Percentiles rank a stretch among this genome's conserved stretches.
These are phyloP conservation scores for Phytomonas sp. DNA, from an alignment of 208 protist genomes.

Conservation along the genomic window DNA sequence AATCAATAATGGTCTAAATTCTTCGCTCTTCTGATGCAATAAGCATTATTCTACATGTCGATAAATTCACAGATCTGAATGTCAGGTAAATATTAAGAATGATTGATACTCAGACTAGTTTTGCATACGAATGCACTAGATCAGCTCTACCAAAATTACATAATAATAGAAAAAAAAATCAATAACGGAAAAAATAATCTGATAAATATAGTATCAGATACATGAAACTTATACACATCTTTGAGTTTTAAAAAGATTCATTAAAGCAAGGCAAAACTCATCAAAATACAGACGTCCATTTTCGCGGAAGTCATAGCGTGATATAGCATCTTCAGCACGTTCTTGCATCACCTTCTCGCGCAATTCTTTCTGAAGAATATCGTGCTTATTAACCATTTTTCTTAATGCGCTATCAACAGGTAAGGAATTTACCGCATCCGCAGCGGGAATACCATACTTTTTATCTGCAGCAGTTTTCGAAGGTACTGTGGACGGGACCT, in stretches of 20 bases:
- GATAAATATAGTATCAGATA: not conserved
- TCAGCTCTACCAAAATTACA: no score
- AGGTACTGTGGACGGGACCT: no score
- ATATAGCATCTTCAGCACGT: conserved; percentile 16
- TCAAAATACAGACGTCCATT: conserved; percentile 38
- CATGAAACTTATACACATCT: conserved; percentile 5
- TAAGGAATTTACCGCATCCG: no score
- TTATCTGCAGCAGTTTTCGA: no score
- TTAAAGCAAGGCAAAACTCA: conserved; percentile 59
- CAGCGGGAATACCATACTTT: no score
- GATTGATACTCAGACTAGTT: no score
- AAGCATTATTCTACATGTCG: no score
- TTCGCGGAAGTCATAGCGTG: conserved; percentile 33
- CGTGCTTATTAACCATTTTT: conserved; percentile 1
- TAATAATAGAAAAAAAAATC: no score
- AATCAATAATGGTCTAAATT: no score
- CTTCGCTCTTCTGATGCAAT: no score
- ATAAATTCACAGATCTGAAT: not conserved
- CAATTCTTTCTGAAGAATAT: not conserved
- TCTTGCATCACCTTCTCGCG: conserved; percentile 10
- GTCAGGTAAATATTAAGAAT: not conserved
- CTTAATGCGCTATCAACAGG: not conserved
- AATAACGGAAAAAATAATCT: no score
- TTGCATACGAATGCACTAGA: no score
- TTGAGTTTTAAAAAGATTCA: conserved; percentile 42